Base-by-base conservation (phyloP, 2,329 filamentous ascomycete genomes). In the Albifimbria verrucaria region DNA sequence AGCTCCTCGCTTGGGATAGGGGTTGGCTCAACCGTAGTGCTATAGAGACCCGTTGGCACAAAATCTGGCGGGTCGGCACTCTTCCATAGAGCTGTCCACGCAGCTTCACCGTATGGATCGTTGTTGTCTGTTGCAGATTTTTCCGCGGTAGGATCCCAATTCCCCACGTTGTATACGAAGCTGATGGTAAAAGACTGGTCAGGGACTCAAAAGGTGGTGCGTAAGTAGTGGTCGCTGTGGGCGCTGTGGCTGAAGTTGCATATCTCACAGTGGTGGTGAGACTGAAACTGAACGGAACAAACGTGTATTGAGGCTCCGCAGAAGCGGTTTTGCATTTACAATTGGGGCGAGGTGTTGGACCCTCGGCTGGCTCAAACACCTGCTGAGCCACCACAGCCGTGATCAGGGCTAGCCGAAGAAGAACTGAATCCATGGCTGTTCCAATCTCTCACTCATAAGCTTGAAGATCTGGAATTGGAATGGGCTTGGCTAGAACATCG, bases 1-100 rank as follows among this genome's bases (percentile, higher is more conserved):
- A 86, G 71, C 52, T 85, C 79, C 50, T 68, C 77, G 1, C 71
- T 79, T 0, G 81, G 77, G 1, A 86, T 65, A 0, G 81, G 73
- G 0, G 80, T 85, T 0, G 82, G 79, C 4, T 68, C 72, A 2
- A 81, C 80, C 0, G 81, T 85, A 0, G 80, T 80, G 49, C 64
- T 69, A 24, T 59, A 68, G 11, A 68, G 25, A 15, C 53, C 60
- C 21, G 54, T 64, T 26, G 66, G 62, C 3, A 68, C 71, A 48
- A 69, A 71, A 46, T 69, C 68, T 39, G 66, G 65, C 10, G 66
- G 67, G 28, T 68, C 65, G 10, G 65, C 68, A 39, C 61, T 53
- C 10, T 68, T 59, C 68, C 68, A 71, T 1, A 71, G 58, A 3
- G 62, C 65, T 9, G 58, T 68, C 60, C 67, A 71, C 1, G 66